These are phyloP conservation scores for Boletus tylopilopsis DNA, from an alignment of 768 basidiomycete genomes.

Conservation along the genomic window DNA sequence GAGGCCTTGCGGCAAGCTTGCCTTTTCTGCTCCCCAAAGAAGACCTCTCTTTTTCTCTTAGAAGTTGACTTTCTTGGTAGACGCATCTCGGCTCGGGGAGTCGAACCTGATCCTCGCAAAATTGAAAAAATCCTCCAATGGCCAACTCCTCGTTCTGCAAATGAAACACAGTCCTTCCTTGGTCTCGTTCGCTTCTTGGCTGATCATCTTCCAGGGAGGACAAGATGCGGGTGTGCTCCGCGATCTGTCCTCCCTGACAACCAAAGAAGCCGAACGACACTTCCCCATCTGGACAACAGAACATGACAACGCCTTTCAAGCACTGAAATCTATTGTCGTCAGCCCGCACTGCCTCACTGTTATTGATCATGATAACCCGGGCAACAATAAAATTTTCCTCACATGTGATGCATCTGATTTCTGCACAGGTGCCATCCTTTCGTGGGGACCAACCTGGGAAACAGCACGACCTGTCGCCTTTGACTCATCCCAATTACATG, in stretches of 20 bases:
- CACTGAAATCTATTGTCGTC: constrained; percentile 29
- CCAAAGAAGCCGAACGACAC: neutral
- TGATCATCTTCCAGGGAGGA: too few species aligned
- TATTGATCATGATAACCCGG: constrained; percentile 30
- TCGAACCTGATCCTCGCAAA: neutral
- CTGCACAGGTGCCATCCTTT: neutral
- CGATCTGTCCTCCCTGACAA: too few species aligned
- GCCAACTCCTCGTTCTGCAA: neutral
- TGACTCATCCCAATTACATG: neutral
- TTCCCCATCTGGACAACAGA: neutral
- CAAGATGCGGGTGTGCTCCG: too few species aligned
- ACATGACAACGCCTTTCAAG: constrained; percentile 5
- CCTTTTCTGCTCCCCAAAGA: neutral
- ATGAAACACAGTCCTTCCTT: neutral
- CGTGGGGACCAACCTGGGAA: neutral
- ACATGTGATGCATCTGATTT: constrained; percentile 10
- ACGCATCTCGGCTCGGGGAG: neutral
- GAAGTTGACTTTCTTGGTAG: constrained; percentile 1
- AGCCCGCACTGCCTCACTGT: constrained; percentile 25
- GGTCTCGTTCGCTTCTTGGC: neutral
- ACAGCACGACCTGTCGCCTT: neutral
- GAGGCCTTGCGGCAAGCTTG: constrained; percentile 14
- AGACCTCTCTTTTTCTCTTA: neutral
- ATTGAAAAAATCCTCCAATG: neutral
- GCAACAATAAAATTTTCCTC: constrained; percentile 16